phyloP scores from a whole-genome alignment of 305 asterid species.

The Fraxinus baroniana region DNA sequence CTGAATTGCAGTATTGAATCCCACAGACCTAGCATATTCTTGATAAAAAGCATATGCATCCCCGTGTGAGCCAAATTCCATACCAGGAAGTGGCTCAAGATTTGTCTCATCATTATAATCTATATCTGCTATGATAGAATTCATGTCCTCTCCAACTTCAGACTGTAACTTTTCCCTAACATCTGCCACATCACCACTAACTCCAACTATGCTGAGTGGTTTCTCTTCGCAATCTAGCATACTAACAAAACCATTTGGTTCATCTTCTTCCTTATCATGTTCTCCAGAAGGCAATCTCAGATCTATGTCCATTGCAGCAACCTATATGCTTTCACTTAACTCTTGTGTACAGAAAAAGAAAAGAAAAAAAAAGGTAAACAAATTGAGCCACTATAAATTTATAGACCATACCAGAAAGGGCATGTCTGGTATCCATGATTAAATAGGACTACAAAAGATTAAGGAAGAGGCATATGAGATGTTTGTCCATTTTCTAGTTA shows the following conservation, averaged over 20 bases:
- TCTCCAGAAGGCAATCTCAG: conserved; percentile 93
- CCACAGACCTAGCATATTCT: conserved; percentile 83
- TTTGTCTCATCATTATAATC: conserved; percentile 50
- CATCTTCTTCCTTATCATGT: conserved; percentile 66
- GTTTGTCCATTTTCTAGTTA: neutral
- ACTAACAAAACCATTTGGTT: conserved; percentile 53
- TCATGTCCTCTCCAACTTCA: conserved; percentile 60
- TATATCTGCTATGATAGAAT: conserved; percentile 47
- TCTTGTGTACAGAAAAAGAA: conserved; percentile 14
- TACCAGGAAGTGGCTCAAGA: conserved; percentile 87
- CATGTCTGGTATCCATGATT: neutral
- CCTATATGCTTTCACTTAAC: conserved; percentile 23
- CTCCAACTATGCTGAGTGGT: conserved; percentile 52
- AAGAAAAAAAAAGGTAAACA: neutral
- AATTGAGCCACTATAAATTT: conserved; percentile 12
- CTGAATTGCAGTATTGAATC: conserved; percentile 80
- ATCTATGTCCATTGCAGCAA: conserved; percentile 75
- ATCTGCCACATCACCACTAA: conserved; percentile 48
- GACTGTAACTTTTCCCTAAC: conserved; percentile 50
- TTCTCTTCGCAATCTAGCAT: conserved; percentile 74
- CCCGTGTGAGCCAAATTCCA: conserved; percentile 86
- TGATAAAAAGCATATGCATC: conserved; percentile 87
- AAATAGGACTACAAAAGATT: neutral
- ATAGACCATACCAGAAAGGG: neutral
- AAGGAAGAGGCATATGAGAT: neutral